Conservation (phyloP, 495 filamentous ascomycete genomes). For the Astrothelium macrocarpum region DNA sequence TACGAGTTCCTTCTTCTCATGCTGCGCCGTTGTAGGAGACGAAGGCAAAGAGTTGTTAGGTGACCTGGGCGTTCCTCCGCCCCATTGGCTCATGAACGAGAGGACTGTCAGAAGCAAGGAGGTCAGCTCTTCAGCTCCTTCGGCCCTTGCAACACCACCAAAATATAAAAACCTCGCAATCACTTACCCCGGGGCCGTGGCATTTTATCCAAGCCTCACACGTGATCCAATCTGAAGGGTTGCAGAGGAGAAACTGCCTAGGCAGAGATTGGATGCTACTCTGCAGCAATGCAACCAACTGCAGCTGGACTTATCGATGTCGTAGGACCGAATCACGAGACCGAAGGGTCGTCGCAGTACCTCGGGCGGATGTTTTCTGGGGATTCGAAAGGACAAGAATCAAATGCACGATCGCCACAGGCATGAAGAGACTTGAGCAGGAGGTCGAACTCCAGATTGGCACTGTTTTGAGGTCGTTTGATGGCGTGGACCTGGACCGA, state of each 20-base stretch:
- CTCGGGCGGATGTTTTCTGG: background rate
- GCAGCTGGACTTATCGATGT: background rate
- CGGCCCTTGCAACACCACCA: background rate
- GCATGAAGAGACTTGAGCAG: background rate
- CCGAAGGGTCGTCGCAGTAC: background rate
- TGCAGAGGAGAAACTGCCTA: background rate
- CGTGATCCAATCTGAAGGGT: background rate
- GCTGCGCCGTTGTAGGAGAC: slow-evolving; percentile 21
- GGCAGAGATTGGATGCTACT: background rate
- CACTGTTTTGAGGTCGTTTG: slow-evolving; percentile 1
- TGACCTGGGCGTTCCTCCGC: slow-evolving; percentile 31
- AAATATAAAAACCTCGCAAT: background rate
- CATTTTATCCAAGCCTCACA: background rate
- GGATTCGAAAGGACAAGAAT: background rate
- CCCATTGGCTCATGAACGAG: slow-evolving; percentile 55
- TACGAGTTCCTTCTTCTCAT: background rate
- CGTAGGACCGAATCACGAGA: background rate
- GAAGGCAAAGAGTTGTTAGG: slow-evolving; percentile 26
- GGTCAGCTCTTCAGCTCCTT: background rate
- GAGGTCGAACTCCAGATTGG: background rate
- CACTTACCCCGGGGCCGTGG: background rate
- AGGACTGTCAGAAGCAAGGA: slow-evolving; percentile 38
- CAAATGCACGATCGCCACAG: background rate
- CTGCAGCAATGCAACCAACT: background rate
- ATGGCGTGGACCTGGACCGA: background rate